phyloP scores from a whole-genome alignment of 768 basidiomycete species.

The Epithele typhae region DNA sequence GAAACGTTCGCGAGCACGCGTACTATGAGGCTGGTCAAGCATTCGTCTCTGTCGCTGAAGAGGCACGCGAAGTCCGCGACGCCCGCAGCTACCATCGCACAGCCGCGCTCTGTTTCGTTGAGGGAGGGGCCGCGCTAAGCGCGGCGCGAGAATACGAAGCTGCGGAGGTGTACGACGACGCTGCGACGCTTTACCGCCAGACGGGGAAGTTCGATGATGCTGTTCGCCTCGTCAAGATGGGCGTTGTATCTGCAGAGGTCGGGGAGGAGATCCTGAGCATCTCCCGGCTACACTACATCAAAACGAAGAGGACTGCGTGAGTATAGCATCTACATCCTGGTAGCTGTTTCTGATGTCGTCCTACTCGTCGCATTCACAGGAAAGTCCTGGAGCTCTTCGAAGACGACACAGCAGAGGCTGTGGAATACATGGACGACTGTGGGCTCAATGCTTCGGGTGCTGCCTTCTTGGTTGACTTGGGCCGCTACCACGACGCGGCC shows the following conservation, averaged over 20 bases:
- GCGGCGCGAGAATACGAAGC: constrained; percentile 28
- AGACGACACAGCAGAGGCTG: constrained; percentile 43
- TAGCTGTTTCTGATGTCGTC: too few species aligned
- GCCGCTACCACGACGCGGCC: constrained; percentile 45
- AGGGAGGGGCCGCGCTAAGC: too few species aligned
- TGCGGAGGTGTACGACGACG: constrained; percentile 37
- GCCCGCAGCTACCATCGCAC: constrained; percentile 7
- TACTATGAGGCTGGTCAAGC: too few species aligned
- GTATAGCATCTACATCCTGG: too few species aligned
- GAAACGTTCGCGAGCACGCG: too few species aligned
- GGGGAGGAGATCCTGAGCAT: constrained; percentile 34
- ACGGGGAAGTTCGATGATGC: constrained; percentile 47
- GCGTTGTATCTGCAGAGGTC: constrained; percentile 31
- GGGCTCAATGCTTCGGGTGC: constrained; percentile 47
- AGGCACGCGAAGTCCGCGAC: constrained; percentile 15
- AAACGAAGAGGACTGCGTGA: constrained; percentile 33
- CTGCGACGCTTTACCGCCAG: constrained; percentile 43
- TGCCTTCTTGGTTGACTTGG: constrained; percentile 37
- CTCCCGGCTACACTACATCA: constrained; percentile 44
- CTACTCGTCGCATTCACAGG: too few species aligned
- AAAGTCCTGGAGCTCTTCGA: constrained; percentile 36
- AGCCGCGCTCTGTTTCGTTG: too few species aligned
- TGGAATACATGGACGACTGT: constrained; percentile 51
- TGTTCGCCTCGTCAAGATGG: constrained; percentile 35
- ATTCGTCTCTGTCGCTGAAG: too few species aligned